Base-by-base conservation (phyloP, 2,329 filamentous ascomycete genomes). In the Colletotrichum sojae region DNA sequence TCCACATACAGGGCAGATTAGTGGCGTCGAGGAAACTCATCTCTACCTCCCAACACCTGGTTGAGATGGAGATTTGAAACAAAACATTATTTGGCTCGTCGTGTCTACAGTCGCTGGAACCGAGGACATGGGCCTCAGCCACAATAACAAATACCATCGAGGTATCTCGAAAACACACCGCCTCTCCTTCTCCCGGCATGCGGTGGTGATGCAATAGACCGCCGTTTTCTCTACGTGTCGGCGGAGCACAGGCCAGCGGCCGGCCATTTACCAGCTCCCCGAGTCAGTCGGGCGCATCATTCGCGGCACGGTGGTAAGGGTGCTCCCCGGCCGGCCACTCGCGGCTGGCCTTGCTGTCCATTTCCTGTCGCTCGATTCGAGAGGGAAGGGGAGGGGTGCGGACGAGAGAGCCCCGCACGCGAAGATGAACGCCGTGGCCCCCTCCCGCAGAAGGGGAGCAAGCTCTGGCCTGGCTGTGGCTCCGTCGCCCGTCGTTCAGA, bases 271-370 rank as follows among this genome's bases (percentile, higher is more conserved):
- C 36, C 48, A 60, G 22, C 12, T 46, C 27, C 31, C 13, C 36
- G 53, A 68, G 65, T 64, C 60, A 68, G 60, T 64, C 54, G 46
- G 12, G 27, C 48, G 48, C 62, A 51, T 12, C 36, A 36, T 20
- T 16, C 60, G 31, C 52, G 22, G 25, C 40, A 27, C 49, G 25
- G 13, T n/a, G 20, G 63, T 36, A 27, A 55, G 51, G 27, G 40
- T 48, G 57, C 22, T n/a, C 40, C 49, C 27, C 27, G 27, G 27
- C 27, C 18, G 39, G 57, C 16, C 54, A 18, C 48, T 27, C 18
- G 13, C 27, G 27, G 12, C 27, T 12, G 25, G n/a, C 10, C 48
- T 52, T 20, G 10, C 15, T 20, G 9, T n/a, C 36, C 16, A 39
- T 49, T 49, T 49, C 25, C 25, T 43, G 40, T 31, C 6, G 8